Evolutionary conservation across 2,329 filamentous ascomycete species (phyloP).

Genomic region (Zalaria obscura): DNA sequence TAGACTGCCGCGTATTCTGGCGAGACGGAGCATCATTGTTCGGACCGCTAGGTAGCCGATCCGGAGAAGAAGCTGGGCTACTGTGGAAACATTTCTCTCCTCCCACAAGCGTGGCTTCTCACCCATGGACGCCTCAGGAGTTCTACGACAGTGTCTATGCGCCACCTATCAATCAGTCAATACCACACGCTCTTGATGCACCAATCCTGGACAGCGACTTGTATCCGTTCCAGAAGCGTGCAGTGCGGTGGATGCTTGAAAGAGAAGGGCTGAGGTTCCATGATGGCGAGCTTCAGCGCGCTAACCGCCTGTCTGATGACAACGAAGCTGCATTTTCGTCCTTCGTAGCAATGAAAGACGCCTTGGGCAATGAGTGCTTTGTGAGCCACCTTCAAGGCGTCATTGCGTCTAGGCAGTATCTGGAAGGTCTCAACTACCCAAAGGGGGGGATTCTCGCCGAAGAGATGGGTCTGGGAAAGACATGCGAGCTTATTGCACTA

Average conservation of each 20-base stretch:
- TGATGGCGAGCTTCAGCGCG: slow-evolving; percentile 2
- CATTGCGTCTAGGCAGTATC: slow-evolving; percentile 20
- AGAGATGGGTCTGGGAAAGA: slow-evolving; percentile 77
- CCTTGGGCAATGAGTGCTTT: slow-evolving; percentile 32
- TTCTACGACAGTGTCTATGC: slow-evolving; percentile 60
- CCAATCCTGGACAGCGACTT: slow-evolving; percentile 24
- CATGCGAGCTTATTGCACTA: slow-evolving; percentile 58
- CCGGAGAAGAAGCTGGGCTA: slow-evolving; percentile 8
- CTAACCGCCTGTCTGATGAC: slow-evolving; percentile 3
- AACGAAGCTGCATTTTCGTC: slow-evolving; percentile 18
- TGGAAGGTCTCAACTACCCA: slow-evolving; percentile 30
- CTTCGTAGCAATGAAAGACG: slow-evolving; percentile 33
- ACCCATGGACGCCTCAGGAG: slow-evolving; percentile 33
- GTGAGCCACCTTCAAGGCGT: slow-evolving; percentile 51
- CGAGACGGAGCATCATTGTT: slow-evolving; percentile 17
- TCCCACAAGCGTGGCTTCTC: slow-evolving; percentile 6
- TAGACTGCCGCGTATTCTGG: slow-evolving; percentile 13
- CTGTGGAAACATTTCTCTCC: slow-evolving; percentile 12
- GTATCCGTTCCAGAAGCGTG: slow-evolving; percentile 59
- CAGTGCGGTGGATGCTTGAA: slow-evolving; percentile 54
- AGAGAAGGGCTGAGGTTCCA: slow-evolving; percentile 46
- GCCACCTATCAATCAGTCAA: slow-evolving; percentile 30
- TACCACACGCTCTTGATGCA: slow-evolving; percentile 4
- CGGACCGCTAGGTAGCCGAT: slow-evolving; percentile 4
- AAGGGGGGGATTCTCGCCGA: slow-evolving; percentile 57